These are phyloP conservation scores for Scheffersomyces segobiensis DNA, from an alignment of 1,139 yeast genomes.

Conservation along the genomic window DNA sequence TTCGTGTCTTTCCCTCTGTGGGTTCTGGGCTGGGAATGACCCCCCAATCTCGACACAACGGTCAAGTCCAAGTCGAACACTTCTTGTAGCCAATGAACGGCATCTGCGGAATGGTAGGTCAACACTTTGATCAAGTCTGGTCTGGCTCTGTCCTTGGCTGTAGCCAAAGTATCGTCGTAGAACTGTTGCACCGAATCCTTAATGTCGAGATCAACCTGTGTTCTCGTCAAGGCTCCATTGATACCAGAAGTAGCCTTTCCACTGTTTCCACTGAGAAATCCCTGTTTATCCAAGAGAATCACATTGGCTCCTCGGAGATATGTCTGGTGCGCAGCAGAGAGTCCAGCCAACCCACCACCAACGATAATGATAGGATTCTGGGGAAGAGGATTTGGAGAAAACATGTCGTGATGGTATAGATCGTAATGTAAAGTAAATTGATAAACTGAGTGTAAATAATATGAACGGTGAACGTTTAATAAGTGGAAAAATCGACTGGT, in stretches of 20 bases:
- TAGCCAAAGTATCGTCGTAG: conserved; percentile 62
- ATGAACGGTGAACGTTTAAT: too few species aligned
- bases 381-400: conserved; percentile 17
- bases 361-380: conserved; percentile 57
- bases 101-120: conserved; percentile 55
- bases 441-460: too few species aligned
- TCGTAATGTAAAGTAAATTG: not conserved
- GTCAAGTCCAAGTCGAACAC: conserved; percentile 60
- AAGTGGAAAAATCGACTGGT: not conserved
- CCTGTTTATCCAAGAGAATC: conserved; percentile 60
- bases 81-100: conserved; percentile 73
- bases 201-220: conserved; percentile 54
- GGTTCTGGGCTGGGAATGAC: conserved; percentile 73
- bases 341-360: conserved; percentile 82
- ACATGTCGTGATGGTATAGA: not conserved
- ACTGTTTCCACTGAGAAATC: conserved; percentile 73
- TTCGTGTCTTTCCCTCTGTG: conserved; percentile 69
- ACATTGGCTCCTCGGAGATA: conserved; percentile 58
- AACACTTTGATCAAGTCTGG: conserved; percentile 52
- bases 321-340: conserved; percentile 72
- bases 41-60: conserved; percentile 70
- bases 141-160: conserved; percentile 65
- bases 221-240: conserved; percentile 68
- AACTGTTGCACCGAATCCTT: conserved; percentile 60
- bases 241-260: conserved; percentile 84